Conservation (phyloP, 2,329 filamentous ascomycete genomes). For the Curvularia lunata region DNA sequence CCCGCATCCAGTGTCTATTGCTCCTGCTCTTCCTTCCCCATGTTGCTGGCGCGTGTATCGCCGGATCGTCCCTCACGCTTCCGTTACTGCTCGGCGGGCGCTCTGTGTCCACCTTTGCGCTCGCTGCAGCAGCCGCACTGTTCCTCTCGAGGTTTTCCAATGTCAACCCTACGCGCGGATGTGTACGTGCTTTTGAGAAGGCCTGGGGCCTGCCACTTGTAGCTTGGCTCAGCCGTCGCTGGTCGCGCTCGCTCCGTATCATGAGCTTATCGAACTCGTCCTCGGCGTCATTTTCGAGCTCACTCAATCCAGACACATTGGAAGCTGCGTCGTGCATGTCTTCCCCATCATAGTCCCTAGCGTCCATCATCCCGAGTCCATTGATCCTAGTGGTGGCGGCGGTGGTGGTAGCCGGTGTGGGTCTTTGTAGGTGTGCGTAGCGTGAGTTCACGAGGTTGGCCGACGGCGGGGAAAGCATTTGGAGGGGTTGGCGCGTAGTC, state of each 20-base stretch:
- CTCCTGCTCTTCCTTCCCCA: constrained; percentile 57
- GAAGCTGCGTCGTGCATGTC: constrained; percentile 32
- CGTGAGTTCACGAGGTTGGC: constrained; percentile 34
- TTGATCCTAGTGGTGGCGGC: constrained; percentile 22
- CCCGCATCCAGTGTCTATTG: constrained; percentile 52
- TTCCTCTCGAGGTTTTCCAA: constrained; percentile 54
- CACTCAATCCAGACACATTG: constrained; percentile 44
- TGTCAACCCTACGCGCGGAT: constrained; percentile 50
- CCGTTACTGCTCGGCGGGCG: constrained; percentile 48
- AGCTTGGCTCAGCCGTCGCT: constrained; percentile 49
- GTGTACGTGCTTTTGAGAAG: constrained; percentile 53
- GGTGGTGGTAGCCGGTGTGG: constrained; percentile 16
- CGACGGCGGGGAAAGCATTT: constrained; percentile 41
- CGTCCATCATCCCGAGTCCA: constrained; percentile 31
- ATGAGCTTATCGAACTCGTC: constrained; percentile 56
- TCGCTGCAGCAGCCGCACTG: constrained; percentile 23
- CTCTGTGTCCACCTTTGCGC: constrained; percentile 27
- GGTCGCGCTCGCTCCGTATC: constrained; percentile 54
- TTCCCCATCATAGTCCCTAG: constrained; percentile 27
- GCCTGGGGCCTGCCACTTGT: constrained; percentile 42
- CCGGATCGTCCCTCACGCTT: constrained; percentile 49
- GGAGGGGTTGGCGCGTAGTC: constrained; percentile 45
- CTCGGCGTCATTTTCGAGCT: constrained; percentile 50
- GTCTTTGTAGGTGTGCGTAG: constrained; percentile 28
- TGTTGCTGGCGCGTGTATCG: constrained; percentile 52